Evolutionary conservation across 129 eudicot species (phyloP).

Genomic region (Pulicaria dysenterica): DNA sequence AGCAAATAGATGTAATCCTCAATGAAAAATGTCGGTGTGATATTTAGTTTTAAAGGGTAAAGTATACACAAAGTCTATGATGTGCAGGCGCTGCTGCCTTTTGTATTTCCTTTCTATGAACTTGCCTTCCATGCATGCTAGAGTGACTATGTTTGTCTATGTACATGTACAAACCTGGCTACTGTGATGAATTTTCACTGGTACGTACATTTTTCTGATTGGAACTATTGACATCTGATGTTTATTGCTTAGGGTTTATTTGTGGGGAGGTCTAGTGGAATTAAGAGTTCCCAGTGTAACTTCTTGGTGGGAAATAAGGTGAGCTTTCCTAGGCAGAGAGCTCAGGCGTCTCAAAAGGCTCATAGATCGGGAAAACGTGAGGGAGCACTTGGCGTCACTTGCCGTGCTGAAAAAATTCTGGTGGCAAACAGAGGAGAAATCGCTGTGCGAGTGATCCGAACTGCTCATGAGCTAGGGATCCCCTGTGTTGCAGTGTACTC

Average conservation of each 20-base stretch:
- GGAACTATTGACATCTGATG: slow-evolving; percentile 4
- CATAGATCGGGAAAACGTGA: slow-evolving; percentile 50
- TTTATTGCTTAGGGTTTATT: slow-evolving; percentile 55
- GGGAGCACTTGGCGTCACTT: slow-evolving; percentile 65
- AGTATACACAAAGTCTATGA: background rate
- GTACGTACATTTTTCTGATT: slow-evolving; percentile 8
- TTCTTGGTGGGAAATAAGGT: slow-evolving; percentile 60
- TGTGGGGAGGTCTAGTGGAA: slow-evolving; percentile 49
- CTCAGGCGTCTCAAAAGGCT: slow-evolving; percentile 47
- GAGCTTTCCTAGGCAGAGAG: slow-evolving; percentile 57
- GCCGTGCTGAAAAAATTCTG: slow-evolving; percentile 73
- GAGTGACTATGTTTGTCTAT: slow-evolving; percentile 16
- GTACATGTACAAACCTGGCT: slow-evolving; percentile 1
- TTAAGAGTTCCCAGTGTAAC: slow-evolving; percentile 74
- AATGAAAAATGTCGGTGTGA: background rate
- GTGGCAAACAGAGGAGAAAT: slow-evolving; percentile 99
- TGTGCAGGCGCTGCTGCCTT: slow-evolving; percentile 10
- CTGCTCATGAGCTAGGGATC: slow-evolving; percentile 98
- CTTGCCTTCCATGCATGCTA: slow-evolving; percentile 2
- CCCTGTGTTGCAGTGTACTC: slow-evolving; percentile 99
- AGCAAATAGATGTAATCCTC: background rate
- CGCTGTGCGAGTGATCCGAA: slow-evolving; percentile 94
- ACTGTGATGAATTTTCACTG: background rate
- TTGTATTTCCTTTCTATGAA: slow-evolving; percentile 2
- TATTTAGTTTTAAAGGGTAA: background rate